Conservation (phyloP, 2,329 filamentous ascomycete species). For the Penicillium concentricum region DNA sequence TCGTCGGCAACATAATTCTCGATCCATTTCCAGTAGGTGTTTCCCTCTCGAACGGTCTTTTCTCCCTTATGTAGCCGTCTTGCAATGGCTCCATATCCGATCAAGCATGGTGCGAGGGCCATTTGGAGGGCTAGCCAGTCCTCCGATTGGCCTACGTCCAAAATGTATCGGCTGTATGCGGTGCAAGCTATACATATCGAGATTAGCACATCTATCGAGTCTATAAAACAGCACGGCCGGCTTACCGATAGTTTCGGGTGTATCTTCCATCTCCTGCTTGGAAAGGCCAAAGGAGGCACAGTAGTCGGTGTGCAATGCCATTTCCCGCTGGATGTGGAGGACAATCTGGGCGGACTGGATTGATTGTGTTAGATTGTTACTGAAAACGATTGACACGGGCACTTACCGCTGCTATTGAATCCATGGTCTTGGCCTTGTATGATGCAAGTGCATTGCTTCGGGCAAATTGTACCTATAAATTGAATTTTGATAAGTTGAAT, state of each 20-base stretch:
- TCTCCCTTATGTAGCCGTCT: slow-evolving; percentile 64
- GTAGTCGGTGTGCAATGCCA: slow-evolving; percentile 76
- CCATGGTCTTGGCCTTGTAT: slow-evolving; percentile 76
- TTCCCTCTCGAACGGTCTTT: slow-evolving; percentile 61
- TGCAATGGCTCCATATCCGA: slow-evolving; percentile 85
- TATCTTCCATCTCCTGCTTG: slow-evolving; percentile 67
- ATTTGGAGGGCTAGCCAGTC: slow-evolving; percentile 87
- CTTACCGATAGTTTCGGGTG: slow-evolving; percentile 71
- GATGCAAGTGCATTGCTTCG: slow-evolving; percentile 80
- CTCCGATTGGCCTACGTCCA: slow-evolving; percentile 83
- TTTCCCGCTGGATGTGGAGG: slow-evolving; percentile 74
- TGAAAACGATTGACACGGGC: background rate
- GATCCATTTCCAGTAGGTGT: slow-evolving; percentile 87
- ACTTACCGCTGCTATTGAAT: slow-evolving; percentile 68
- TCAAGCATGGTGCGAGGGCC: slow-evolving; percentile 78
- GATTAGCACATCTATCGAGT: background rate
- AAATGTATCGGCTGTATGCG: slow-evolving; percentile 80
- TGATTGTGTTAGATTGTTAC: background rate
- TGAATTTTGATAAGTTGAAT: slow-evolving; percentile 4
- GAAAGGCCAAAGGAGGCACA: slow-evolving; percentile 78
- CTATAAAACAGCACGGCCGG: background rate
- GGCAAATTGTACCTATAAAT: slow-evolving; percentile 72
- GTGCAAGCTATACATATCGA: slow-evolving; percentile 59
- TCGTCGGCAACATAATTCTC: slow-evolving; percentile 82
- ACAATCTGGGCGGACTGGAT: slow-evolving; percentile 67